A percentile compares a stretch with the other conserved stretches of the same genome.
phyloP scores from a whole-genome alignment of 257 asterid species.

The Eustoma russellianum region DNA sequence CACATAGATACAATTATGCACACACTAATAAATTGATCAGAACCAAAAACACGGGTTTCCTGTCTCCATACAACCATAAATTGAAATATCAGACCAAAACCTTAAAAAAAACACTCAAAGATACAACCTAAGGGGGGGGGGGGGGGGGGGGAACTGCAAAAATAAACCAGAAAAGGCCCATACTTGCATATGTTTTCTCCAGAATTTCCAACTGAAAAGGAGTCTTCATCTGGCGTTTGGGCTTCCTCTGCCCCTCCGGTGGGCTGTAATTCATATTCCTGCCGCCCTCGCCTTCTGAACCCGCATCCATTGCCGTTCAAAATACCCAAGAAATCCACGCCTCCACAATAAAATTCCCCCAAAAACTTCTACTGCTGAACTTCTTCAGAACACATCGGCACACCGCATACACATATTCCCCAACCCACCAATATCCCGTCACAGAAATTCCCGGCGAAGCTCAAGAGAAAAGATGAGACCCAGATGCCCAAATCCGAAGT shows the following conservation, averaged over 20 bases:
- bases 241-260: conserved; percentile 59
- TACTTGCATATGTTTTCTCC: conserved; percentile 79
- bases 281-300: conserved; percentile 68
- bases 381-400: neutral
- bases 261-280: conserved; percentile 40
- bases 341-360: conserved; percentile 5
- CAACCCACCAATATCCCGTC: neutral
- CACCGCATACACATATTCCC: neutral
- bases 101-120: neutral
- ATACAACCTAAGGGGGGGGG: too few relatives aligned
- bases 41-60: too few relatives aligned
- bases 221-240: conserved; percentile 99
- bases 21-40: too few relatives aligned
- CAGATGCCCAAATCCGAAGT: neutral
- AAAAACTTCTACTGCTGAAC: conserved; percentile 23
- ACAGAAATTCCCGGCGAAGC: neutral
- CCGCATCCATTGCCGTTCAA: conserved; percentile 71
- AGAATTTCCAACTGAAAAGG: conserved; percentile 89
- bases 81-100: neutral
- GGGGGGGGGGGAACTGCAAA: too few relatives aligned
- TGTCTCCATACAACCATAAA: too few relatives aligned
- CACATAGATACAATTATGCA: too few relatives aligned
- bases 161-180: conserved; percentile 10
- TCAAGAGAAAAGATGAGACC: conserved; percentile 1
- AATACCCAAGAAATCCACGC: conserved; percentile 38